Percentiles rank a stretch among this genome's conserved stretches.
These are phyloP conservation scores for Exophiala spinifera DNA, from an alignment of 2,329 filamentous ascomycete species.

Conservation along the genomic window DNA sequence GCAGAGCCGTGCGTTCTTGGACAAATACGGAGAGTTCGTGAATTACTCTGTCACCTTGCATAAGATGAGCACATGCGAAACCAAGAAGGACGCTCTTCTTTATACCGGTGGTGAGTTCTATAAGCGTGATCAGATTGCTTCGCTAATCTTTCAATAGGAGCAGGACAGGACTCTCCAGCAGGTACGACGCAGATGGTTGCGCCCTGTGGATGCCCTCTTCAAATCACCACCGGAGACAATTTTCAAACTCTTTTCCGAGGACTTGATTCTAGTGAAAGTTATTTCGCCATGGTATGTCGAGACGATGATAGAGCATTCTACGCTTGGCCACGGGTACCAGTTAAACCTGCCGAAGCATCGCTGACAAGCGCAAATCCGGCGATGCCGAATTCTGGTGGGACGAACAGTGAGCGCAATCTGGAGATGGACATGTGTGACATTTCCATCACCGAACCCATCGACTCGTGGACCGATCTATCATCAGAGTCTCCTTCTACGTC, in stretches of 20 bases:
- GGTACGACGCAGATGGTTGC: neutral
- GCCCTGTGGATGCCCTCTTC: constrained; percentile 7
- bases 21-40: constrained; percentile 9
- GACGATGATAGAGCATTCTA: constrained; percentile 10
- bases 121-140: neutral
- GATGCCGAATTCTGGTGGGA: neutral
- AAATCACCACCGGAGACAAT: neutral
- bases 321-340: constrained; percentile 8
- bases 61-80: constrained; percentile 7
- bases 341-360: neutral
- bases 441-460: too few species aligned
- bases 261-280: constrained; percentile 9
- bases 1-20: constrained; percentile 11
- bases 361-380: too few species aligned
- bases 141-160: neutral
- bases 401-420: neutral
- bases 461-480: too few species aligned
- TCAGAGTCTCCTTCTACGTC: too few species aligned
- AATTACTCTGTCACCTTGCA: constrained; percentile 15
- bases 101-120: constrained; percentile 4
- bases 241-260: constrained; percentile 10
- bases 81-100: constrained; percentile 5
- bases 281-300: constrained; percentile 20
- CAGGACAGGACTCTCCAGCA: neutral
- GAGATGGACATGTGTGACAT: neutral